Percentiles rank a stretch among this genome's conserved stretches.
phyloP scores from a whole-genome alignment of 495 filamentous ascomycete genomes.

The Annulohypoxylon nitens region DNA sequence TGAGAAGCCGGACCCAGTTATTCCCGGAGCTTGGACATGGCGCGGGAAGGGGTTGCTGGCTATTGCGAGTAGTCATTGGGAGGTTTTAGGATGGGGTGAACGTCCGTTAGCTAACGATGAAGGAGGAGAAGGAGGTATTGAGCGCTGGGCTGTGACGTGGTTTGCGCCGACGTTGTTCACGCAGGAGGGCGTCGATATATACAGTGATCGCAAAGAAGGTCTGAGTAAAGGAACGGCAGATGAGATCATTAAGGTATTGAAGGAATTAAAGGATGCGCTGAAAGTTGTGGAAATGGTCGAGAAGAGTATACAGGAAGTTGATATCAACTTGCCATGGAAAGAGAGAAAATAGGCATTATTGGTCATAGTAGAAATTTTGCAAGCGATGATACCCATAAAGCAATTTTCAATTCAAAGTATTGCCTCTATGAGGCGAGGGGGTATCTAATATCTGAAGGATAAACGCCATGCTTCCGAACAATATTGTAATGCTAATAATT shows the following conservation, averaged over 20 bases:
- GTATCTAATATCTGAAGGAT: constrained; percentile 37
- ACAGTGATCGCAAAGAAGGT: constrained; percentile 68
- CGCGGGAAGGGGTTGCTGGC: constrained; percentile 75
- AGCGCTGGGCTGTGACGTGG: constrained; percentile 78
- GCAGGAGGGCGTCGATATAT: constrained; percentile 80
- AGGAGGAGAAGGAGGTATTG: constrained; percentile 50
- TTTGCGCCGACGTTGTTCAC: constrained; percentile 82
- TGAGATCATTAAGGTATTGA: constrained; percentile 60
- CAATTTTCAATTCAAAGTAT: constrained; percentile 15
- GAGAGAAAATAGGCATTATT: constrained; percentile 36
- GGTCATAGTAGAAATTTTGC: neutral
- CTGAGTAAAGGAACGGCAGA: constrained; percentile 60
- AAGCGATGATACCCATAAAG: constrained; percentile 32
- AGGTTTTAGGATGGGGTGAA: constrained; percentile 77
- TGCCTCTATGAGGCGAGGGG: constrained; percentile 19
- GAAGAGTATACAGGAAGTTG: constrained; percentile 61
- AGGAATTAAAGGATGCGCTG: constrained; percentile 55
- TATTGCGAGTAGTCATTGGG: constrained; percentile 77
- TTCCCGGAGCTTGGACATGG: constrained; percentile 73
- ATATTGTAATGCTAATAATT: constrained; percentile 35
- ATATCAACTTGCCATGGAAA: constrained; percentile 61
- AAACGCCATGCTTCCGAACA: constrained; percentile 11
- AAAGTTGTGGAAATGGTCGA: constrained; percentile 56
- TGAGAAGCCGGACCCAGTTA: constrained; percentile 64
- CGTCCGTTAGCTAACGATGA: constrained; percentile 47